Evolutionary conservation across 306 rosid species (phyloP), one percentile per base, ranked within the genome.

Genomic region (Sesbania bispinosa): DNA sequence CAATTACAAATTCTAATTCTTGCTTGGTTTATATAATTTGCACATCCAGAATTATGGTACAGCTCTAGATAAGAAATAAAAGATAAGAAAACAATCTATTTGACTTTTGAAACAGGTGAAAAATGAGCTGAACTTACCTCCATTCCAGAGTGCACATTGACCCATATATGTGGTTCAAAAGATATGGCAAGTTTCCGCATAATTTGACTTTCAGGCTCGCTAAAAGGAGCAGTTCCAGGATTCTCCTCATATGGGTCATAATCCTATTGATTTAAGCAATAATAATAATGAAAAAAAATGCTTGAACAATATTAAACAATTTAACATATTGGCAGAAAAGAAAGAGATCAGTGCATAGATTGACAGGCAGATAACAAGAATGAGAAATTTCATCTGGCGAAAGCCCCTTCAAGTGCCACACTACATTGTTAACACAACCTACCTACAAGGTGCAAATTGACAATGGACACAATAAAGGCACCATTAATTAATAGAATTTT

Each of bases 131-230:
- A 75, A 68, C 60, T 71, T 73, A 88, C 99, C 93, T 95, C 96
- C 99, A 95, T 95, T 74, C 99, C 99, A 21, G 99, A 95, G 88
- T 95, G 99, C 77, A 95, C 89, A 62, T 95, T 95, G 76, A 91
- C 54, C 99, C 99, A 95, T 71, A 95, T 41, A 78, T 95, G 97
- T 14, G 99, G 99, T 71, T 95, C 85, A 85, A 95, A 95, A 61
- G 96, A 86, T 61, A 89, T 10, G 14, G 96, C 97, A 73, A 95
- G 88, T 71, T 88, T 91, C 81, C 97, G 86, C 90, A 95, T 89
- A 21, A 91, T 85, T 81, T 91, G 97, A 77, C 93, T 83, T 90
- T 95, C 99, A 26, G 99, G 99, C 88, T 95, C 99, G 8, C 99
- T 95, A 65, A 95, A 95, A 65, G 99, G 96, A 65, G 88, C 85